Base-by-base conservation (phyloP, 2,329 filamentous ascomycete genomes). In the Verticillium albo-atrum region DNA sequence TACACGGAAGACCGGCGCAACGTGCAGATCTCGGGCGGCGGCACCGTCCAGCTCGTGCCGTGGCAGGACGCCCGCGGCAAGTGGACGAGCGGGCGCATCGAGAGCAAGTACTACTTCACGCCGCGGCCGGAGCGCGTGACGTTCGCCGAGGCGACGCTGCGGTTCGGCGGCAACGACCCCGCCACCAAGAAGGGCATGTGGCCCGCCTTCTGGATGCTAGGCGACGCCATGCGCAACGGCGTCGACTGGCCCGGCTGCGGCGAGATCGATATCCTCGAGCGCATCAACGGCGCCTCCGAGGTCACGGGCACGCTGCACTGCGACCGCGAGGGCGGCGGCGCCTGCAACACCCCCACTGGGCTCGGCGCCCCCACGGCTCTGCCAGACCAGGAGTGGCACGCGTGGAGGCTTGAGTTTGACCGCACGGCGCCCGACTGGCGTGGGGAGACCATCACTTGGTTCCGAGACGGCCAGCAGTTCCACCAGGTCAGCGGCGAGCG, bases 161-260 rank as follows among this genome's bases (percentile, higher is more conserved):
- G 79, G 7, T 79, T 80, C 61, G 81, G 80, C 32, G 60, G 68
- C 27, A 63, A 68, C 20, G 57, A 69, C 12, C 60, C 67, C 17
- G 63, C 63, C 30, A 71, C 73, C 55, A 80, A 81, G 70, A 73
- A 78, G 64, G 80, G 80, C 14, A 72, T 82, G 63, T 83, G 80
- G 80, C 80, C 80, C 2, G 80, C 80, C 3, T 83, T 82, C 65
- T 83, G 80, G 80, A 70, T 81, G 57, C 74, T 82, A 1, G 80
- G 80, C 12, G 72, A 79, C 60, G 71, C 77, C 17, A 70, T 82
- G 56, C 76, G 79, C 6, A 68, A 72, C 61, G 79, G 79, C 14
- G 77, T 74, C 2, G 61, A 63, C 23, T 83, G 80, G 80, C 80
- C 80, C 0, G 70, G 68, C 7, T 81, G 79, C 63, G 80, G 80